Evolutionary conservation across 345 rosid genomes (phyloP).

Genomic region (Conringia planisiliqua): DNA sequence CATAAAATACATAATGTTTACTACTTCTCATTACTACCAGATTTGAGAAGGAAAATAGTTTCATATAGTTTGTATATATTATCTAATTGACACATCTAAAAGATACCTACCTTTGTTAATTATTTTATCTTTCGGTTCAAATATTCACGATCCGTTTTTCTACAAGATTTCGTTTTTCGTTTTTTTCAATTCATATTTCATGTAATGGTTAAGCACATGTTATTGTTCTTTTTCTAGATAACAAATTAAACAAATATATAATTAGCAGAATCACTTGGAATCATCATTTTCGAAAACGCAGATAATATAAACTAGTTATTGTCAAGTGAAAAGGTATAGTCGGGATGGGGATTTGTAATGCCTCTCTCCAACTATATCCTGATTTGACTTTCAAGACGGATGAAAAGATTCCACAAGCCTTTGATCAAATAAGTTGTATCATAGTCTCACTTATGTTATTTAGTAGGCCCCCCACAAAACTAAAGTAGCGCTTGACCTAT

Average conservation of each 20-base stretch:
- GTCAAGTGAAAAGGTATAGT: conserved; percentile 2
- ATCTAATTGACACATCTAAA: not conserved
- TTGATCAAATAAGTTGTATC: conserved; percentile 1
- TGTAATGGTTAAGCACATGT: conserved; percentile 2
- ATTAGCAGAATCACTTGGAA: not conserved
- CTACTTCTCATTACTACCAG: not conserved
- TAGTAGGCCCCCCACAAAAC: not conserved
- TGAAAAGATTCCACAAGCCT: conserved; percentile 19
- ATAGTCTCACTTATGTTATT: conserved; percentile 2
- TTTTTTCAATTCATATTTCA: not conserved
- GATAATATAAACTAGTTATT: conserved; percentile 9
- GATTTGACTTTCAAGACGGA: conserved; percentile 9
- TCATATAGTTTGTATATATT: not conserved
- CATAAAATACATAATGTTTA: not conserved
- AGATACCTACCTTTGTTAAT: not conserved
- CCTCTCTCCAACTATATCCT: conserved; percentile 12
- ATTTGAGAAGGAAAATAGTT: not conserved
- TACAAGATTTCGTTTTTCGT: not conserved
- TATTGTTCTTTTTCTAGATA: not conserved
- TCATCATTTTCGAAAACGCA: not conserved
- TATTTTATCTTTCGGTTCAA: not conserved
- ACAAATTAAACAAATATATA: not conserved
- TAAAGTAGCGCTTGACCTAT: not conserved
- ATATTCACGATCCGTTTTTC: not conserved
- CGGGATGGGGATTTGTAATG: conserved; percentile 7